Conservation (phyloP, 2,329 filamentous ascomycete species). For the Nigrospora osmanthi region DNA sequence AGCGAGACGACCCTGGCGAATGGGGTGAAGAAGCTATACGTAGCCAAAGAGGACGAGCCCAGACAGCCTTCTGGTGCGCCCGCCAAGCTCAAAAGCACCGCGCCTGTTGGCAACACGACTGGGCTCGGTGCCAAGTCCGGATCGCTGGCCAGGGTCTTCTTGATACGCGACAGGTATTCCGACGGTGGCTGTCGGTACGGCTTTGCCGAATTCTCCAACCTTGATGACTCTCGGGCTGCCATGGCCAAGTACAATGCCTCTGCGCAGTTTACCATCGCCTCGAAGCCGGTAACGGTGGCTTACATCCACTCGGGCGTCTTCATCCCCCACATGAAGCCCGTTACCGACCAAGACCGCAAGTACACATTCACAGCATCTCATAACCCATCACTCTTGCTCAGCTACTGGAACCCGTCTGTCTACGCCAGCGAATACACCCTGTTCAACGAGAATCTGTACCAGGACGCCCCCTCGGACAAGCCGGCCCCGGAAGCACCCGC, state of each 20-base stretch:
- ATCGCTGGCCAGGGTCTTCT: conserved; percentile 67
- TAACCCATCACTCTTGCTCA: conserved; percentile 59
- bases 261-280: conserved; percentile 71
- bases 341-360: conserved; percentile 44
- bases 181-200: conserved; percentile 74
- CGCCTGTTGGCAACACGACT: conserved; percentile 43
- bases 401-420: conserved; percentile 69
- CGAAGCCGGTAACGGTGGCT: conserved; percentile 60
- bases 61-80: conserved; percentile 34
- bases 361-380: conserved; percentile 65
- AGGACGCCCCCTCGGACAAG: conserved; percentile 28
- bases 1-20: conserved; percentile 66
- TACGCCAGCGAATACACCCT: conserved; percentile 61
- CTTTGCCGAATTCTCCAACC: conserved; percentile 73
- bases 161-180: conserved; percentile 65
- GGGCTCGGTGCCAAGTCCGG: conserved; percentile 65
- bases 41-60: conserved; percentile 44
- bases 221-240: conserved; percentile 69
- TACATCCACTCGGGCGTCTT: conserved; percentile 84
- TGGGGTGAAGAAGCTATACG: conserved; percentile 66
- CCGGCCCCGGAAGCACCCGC: conserved; percentile 24
- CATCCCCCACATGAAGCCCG: conserved; percentile 58
- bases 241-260: conserved; percentile 63
- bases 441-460: conserved; percentile 39
- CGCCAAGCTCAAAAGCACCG: conserved; percentile 51